Evolutionary conservation across 2,329 filamentous ascomycete species (phyloP).

Genomic region (Teratosphaeria nubilosa): DNA sequence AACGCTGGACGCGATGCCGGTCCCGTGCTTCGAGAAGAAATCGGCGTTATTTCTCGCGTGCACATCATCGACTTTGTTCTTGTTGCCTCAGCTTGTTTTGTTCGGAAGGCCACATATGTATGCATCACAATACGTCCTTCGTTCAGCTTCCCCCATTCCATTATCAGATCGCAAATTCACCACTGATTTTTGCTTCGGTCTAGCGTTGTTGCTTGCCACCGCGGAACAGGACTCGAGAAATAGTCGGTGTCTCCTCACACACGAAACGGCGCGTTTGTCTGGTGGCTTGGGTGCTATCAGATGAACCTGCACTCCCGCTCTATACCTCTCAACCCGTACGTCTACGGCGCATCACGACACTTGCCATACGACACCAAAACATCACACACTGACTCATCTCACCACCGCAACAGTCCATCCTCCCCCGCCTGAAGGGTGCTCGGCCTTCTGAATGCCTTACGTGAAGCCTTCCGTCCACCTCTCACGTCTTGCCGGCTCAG

Average conservation of each 20-base stretch:
- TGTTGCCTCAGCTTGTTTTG: background rate
- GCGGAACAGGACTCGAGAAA: background rate
- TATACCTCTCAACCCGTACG: constrained; percentile 8
- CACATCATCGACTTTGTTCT: background rate
- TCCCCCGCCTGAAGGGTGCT: constrained; percentile 50
- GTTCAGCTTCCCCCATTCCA: background rate
- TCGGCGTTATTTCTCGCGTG: background rate
- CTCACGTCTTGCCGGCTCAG: constrained; percentile 69
- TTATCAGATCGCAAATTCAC: background rate
- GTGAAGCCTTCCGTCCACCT: constrained; percentile 66
- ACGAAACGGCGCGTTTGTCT: constrained; percentile 9
- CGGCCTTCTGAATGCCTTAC: constrained; percentile 75
- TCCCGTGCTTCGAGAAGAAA: background rate
- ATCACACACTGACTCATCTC: constrained; percentile 11
- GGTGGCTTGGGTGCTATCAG: constrained; percentile 58
- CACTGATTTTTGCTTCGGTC: no score
- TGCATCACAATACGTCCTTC: background rate
- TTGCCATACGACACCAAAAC: constrained; percentile 1
- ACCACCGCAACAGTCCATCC: constrained; percentile 31
- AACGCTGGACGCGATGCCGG: background rate
- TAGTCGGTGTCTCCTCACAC: background rate
- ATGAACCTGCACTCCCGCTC: constrained; percentile 79
- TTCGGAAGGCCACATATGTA: background rate
- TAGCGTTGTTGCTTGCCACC: background rate
- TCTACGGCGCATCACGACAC: constrained; percentile 6